A percentile compares a stretch with the other conserved stretches of the same genome.
These are phyloP conservation scores for Fragaria iinumae DNA, from an alignment of 306 rosid genomes.

Conservation along the genomic window DNA sequence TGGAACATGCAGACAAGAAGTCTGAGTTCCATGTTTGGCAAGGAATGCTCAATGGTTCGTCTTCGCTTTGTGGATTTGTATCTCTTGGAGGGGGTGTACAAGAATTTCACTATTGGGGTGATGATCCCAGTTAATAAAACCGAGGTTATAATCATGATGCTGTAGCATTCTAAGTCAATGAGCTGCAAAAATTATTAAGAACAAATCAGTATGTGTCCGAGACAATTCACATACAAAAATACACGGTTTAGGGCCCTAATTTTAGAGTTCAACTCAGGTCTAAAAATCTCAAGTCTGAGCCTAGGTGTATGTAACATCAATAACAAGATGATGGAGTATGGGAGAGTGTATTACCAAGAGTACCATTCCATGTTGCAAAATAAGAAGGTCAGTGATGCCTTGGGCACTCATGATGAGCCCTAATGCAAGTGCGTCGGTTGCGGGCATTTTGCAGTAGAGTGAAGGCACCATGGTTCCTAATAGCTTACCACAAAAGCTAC, in stretches of 20 bases:
- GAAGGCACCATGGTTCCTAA: constrained; percentile 55
- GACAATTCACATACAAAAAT: neutral
- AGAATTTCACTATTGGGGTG: constrained; percentile 36
- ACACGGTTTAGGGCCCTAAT: no score
- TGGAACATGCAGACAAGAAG: constrained; percentile 44
- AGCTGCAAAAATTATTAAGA: constrained; percentile 37
- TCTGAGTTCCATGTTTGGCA: constrained; percentile 28
- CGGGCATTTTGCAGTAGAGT: constrained; percentile 43
- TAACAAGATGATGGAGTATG: neutral
- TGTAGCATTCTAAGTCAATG: constrained; percentile 35
- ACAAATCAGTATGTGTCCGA: neutral
- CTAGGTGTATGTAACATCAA: no score
- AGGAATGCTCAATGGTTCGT: constrained; percentile 45
- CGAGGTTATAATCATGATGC: constrained; percentile 36
- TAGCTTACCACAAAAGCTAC: constrained; percentile 40
- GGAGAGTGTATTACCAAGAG: constrained; percentile 33
- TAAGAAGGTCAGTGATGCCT: constrained; percentile 49
- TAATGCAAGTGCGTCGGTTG: constrained; percentile 37
- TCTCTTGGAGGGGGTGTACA: constrained; percentile 54
- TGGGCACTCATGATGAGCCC: constrained; percentile 54
- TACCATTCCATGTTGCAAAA: constrained; percentile 24
- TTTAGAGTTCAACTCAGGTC: no score
- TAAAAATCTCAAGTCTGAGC: no score
- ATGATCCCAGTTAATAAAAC: constrained; percentile 36
- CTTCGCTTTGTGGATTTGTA: constrained; percentile 30